phyloP scores from a whole-genome alignment of 1,284 basidiomycete genomes.

The Sporisorium graminicola region DNA sequence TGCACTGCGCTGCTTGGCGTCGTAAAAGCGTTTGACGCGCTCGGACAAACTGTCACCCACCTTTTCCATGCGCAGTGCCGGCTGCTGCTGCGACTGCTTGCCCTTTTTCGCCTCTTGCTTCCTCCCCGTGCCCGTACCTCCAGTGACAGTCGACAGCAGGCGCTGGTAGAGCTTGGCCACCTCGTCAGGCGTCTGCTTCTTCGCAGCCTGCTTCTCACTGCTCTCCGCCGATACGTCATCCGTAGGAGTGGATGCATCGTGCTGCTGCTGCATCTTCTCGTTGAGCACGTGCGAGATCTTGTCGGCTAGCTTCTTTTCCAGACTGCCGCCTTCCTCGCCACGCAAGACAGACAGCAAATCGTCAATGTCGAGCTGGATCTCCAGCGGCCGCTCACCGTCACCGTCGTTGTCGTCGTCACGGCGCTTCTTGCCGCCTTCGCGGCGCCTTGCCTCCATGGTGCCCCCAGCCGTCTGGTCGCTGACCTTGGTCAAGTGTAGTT shows the following conservation, averaged over 20 bases:
- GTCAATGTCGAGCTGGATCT: conserved; percentile 41
- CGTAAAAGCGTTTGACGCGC: conserved; percentile 50
- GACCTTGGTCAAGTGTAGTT: conserved; percentile 17
- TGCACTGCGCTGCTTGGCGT: conserved; percentile 24
- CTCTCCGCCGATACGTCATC: neutral
- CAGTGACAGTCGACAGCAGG: conserved; percentile 16
- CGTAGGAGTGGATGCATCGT: neutral
- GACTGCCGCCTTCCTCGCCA: conserved; percentile 12
- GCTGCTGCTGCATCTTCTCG: conserved; percentile 14
- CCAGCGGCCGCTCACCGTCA: conserved; percentile 13
- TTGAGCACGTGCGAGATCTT: conserved; percentile 31
- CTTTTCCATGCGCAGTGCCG: conserved; percentile 37
- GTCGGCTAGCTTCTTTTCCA: conserved; percentile 36
- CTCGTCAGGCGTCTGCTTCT: conserved; percentile 17
- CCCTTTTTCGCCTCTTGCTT: neutral
- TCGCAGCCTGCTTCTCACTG: neutral
- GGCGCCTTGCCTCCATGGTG: conserved; percentile 6
- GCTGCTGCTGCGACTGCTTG: conserved; percentile 1
- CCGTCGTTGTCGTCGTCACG: conserved; percentile 12
- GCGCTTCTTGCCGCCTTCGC: conserved; percentile 30
- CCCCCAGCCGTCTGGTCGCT: neutral
- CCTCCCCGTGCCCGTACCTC: neutral
- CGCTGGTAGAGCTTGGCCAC: conserved; percentile 19
- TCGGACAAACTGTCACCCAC: conserved; percentile 47
- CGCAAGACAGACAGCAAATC: conserved; percentile 31